Conservation (phyloP, 2,329 filamentous ascomycete species). For the Diplodia mutila region DNA sequence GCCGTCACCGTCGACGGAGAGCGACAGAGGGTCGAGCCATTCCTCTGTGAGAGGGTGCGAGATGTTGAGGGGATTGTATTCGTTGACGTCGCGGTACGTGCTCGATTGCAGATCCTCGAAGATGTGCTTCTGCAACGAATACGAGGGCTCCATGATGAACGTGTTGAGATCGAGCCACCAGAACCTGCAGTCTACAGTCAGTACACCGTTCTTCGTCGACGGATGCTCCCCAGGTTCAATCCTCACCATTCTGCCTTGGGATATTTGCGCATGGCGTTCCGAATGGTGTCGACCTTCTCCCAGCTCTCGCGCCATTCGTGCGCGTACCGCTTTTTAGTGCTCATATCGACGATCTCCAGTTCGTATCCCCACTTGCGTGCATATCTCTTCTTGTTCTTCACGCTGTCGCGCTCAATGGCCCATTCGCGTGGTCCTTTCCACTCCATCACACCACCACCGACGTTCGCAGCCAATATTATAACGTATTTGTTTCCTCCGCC, state of each 20-base stretch:
- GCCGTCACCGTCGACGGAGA: slow-evolving; percentile 76
- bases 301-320: slow-evolving; percentile 99
- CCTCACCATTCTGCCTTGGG: slow-evolving; percentile 93
- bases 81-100: slow-evolving; percentile 93
- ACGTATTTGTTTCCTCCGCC: slow-evolving; percentile 91
- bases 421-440: slow-evolving; percentile 98
- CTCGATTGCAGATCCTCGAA: slow-evolving; percentile 77
- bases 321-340: slow-evolving; percentile 96
- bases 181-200: slow-evolving; percentile 66
- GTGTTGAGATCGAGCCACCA: slow-evolving; percentile 99
- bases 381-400: slow-evolving; percentile 93
- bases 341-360: slow-evolving; percentile 96
- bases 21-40: slow-evolving; percentile 76
- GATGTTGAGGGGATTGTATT: slow-evolving; percentile 94
- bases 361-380: slow-evolving; percentile 89
- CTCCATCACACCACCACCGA: slow-evolving; percentile 97
- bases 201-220: too few species aligned
- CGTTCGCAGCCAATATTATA: slow-evolving; percentile 88
- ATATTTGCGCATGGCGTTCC: slow-evolving; percentile 88
- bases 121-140: slow-evolving; percentile 87
- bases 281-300: slow-evolving; percentile 97
- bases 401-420: slow-evolving; percentile 96
- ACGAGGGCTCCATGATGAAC: slow-evolving; percentile 93
- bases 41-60: slow-evolving; percentile 74
- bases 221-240: too few species aligned